Percentiles rank a stretch among this genome's conserved stretches.
Evolutionary conservation across 1,284 basidiomycete genomes (phyloP).

Genomic region (Somion occarium): DNA sequence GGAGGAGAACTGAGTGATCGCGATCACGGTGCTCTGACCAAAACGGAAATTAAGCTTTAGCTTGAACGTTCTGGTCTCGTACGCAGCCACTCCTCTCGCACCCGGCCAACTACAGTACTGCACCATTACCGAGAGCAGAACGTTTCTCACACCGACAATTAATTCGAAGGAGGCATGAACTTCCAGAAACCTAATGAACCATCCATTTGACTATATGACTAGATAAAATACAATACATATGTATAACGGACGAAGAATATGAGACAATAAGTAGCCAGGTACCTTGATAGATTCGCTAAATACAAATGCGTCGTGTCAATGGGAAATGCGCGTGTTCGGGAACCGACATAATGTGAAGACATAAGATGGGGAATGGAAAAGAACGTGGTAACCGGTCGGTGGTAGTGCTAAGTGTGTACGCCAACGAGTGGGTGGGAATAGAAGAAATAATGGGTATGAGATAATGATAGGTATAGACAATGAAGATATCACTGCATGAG

Average conservation of each 20-base stretch:
- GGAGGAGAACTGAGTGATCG: too few relatives aligned
- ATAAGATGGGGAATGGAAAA: neutral
- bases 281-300: neutral
- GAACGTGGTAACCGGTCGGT: neutral
- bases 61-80: too few relatives aligned
- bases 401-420: neutral
- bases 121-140: too few relatives aligned
- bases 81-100: too few relatives aligned
- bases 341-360: neutral
- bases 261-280: neutral
- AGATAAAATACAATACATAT: slow-evolving; percentile 5
- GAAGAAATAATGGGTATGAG: neutral
- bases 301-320: slow-evolving; percentile 3
- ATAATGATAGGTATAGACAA: slow-evolving; percentile 1
- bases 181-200: too few relatives aligned
- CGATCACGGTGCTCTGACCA: too few relatives aligned
- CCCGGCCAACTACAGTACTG: too few relatives aligned
- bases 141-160: too few relatives aligned
- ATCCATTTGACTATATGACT: neutral
- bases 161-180: too few relatives aligned
- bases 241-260: neutral
- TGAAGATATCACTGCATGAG: neutral
- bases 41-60: too few relatives aligned
- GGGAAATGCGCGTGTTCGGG: neutral
- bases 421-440: too few relatives aligned